Evolutionary conservation across 2,329 filamentous ascomycete species (phyloP).

Genomic region (Xylariaceae sp.): DNA sequence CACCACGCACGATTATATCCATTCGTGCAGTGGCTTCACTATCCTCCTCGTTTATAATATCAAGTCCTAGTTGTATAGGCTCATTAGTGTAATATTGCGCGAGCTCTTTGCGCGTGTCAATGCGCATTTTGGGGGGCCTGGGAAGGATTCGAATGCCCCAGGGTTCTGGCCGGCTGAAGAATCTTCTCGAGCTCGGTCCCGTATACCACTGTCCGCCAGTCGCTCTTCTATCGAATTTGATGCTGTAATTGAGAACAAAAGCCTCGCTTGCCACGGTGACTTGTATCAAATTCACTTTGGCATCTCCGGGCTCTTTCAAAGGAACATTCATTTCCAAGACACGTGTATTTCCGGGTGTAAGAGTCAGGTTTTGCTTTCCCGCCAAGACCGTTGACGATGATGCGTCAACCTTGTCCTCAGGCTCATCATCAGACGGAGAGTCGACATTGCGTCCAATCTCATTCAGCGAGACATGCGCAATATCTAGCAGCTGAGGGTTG

Average conservation of each 20-base stretch:
- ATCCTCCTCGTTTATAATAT: constrained; percentile 78
- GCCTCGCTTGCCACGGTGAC: constrained; percentile 59
- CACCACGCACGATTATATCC: constrained; percentile 63
- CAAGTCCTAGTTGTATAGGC: constrained; percentile 61
- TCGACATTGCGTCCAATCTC: constrained; percentile 28
- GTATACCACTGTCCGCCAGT: constrained; percentile 49
- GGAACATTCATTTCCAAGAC: constrained; percentile 69
- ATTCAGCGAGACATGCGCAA: constrained; percentile 19
- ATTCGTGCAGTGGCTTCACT: constrained; percentile 69
- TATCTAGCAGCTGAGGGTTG: constrained; percentile 11
- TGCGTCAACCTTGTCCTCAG: constrained; percentile 24
- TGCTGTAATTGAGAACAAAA: constrained; percentile 65
- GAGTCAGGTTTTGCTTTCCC: constrained; percentile 59
- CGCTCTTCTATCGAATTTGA: constrained; percentile 46
- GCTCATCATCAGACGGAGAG: constrained; percentile 23
- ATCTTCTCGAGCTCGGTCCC: constrained; percentile 40
- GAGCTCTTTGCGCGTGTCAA: constrained; percentile 59
- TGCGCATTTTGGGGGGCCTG: constrained; percentile 85
- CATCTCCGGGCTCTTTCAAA: constrained; percentile 78
- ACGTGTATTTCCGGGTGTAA: constrained; percentile 63
- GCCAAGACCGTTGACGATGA: constrained; percentile 39
- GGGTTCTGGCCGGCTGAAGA: constrained; percentile 45
- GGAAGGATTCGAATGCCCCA: constrained; percentile 70
- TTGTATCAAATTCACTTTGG: constrained; percentile 59
- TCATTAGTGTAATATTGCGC: constrained; percentile 86